Evolutionary conservation across 257 asterid species (phyloP), one percentile per base, ranked within the genome.

Genomic region (Vinca minor): DNA sequence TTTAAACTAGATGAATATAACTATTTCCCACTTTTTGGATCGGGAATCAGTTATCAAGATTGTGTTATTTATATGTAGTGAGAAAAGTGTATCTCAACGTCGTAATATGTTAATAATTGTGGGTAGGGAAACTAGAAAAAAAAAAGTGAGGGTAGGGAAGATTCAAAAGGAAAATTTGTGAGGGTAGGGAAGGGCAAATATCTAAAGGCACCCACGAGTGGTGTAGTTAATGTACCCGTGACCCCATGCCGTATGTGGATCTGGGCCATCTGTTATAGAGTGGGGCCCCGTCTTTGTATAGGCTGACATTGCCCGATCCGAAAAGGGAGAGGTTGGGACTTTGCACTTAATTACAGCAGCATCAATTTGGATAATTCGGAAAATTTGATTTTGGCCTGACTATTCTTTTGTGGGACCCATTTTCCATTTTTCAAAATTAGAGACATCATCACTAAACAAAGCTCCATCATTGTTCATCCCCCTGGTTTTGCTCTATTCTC

Each of bases 151-250:
- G n/a, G n/a, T n/a, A n/a, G n/a, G n/a, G n/a, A n/a, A n/a, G n/a
- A n/a, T n/a, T n/a, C n/a, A n/a, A n/a, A n/a, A n/a, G n/a, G n/a
- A n/a, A 34, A 34, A 2, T 34, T 3, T 2, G 38, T 34, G 38
- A 34, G 38, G 38, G 38, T 14, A 75, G 55, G 13, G 55, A 72
- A 71, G 62, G 58, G 73, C 80, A 73, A 77, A 82, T 58, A 72
- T 68, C 77, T 18, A 61, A 38, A 49, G 77, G 68, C 65, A 52
- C 74, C 81, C 90, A 84, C 89, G 87, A 80, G 86, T 80, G 93
- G 84, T 71, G 86, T 83, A 87, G 85, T 89, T 73, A 83, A 79
- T 79, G 81, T 73, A 66, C 89, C 89, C 95, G 91, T 84, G 95
- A 87, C 86, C 85, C 87, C 85, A 68, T 70, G 64, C 80, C 69